phyloP scores from a whole-genome alignment of 768 basidiomycete genomes.

The Sarcodon sp. region DNA sequence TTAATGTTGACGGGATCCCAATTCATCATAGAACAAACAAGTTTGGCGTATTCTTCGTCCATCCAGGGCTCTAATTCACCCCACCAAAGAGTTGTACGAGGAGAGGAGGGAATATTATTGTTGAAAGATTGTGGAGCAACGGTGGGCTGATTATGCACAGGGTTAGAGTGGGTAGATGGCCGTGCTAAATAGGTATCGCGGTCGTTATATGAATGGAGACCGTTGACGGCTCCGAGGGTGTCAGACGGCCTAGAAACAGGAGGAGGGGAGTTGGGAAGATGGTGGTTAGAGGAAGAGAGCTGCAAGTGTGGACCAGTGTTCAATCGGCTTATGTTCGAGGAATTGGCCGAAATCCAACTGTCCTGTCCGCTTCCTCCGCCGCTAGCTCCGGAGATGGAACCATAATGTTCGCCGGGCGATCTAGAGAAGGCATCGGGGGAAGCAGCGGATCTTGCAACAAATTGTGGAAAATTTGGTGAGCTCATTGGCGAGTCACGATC shows the following conservation, averaged over 20 bases:
- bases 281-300: neutral
- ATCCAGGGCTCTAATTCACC: slow-evolving; percentile 91
- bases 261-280: neutral
- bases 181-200: neutral
- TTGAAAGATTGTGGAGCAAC: neutral
- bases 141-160: neutral
- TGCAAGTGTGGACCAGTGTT: neutral
- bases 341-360: neutral
- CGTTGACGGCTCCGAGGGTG: neutral
- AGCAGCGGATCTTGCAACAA: neutral
- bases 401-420: neutral
- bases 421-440: neutral
- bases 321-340: neutral
- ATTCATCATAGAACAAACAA: slow-evolving; percentile 76
- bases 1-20: slow-evolving; percentile 73
- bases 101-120: neutral
- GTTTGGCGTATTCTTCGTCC: slow-evolving; percentile 91
- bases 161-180: neutral
- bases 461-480: neutral
- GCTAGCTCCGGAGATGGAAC: too few relatives aligned
- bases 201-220: neutral
- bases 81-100: slow-evolving; percentile 67
- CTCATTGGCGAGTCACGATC: neutral
- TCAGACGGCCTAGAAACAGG: neutral
- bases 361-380: neutral